Evolutionary conservation across 2,329 filamentous ascomycete species (phyloP).

Genomic region (Colletotrichum gigasporum): DNA sequence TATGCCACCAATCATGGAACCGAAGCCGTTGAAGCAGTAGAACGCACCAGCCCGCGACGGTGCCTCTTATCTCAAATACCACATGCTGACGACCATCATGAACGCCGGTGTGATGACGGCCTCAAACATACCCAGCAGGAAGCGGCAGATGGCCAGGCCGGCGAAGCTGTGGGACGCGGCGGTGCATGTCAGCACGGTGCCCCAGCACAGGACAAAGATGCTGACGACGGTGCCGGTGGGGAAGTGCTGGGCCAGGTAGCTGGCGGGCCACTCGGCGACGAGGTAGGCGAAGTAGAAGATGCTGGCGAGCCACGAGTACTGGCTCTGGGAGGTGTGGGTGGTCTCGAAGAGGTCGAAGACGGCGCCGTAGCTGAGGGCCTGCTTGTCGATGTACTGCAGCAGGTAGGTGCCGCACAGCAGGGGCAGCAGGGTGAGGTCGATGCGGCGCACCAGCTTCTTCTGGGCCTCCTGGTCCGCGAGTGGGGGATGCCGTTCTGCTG

Average conservation of each 20-base stretch:
- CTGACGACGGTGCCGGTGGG: slow-evolving; percentile 34
- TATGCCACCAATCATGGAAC: slow-evolving; percentile 30
- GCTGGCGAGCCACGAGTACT: slow-evolving; percentile 43
- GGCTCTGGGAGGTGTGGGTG: slow-evolving; percentile 42
- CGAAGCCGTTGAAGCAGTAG: slow-evolving; percentile 33
- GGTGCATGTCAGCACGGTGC: slow-evolving; percentile 37
- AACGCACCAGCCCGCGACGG: slow-evolving; percentile 32
- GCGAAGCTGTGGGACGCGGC: slow-evolving; percentile 37
- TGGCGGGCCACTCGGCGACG: slow-evolving; percentile 38
- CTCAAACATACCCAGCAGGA: slow-evolving; percentile 44
- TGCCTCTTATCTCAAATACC: slow-evolving; percentile 39
- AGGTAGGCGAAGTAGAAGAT: slow-evolving; percentile 43
- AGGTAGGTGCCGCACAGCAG: slow-evolving; percentile 33
- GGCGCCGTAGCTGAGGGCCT: slow-evolving; percentile 43
- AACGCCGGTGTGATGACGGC: slow-evolving; percentile 41
- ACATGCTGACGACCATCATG: slow-evolving; percentile 42
- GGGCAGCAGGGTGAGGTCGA: slow-evolving; percentile 13
- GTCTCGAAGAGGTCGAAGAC: slow-evolving; percentile 38
- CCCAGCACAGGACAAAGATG: slow-evolving; percentile 35
- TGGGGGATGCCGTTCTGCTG: slow-evolving; percentile 54
- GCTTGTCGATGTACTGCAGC: slow-evolving; percentile 34
- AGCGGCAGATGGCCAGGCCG: slow-evolving; percentile 42
- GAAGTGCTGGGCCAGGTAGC: slow-evolving; percentile 25
- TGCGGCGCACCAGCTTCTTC: slow-evolving; percentile 27
- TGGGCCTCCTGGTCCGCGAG: slow-evolving; percentile 48